A percentile compares a stretch with the other conserved stretches of the same genome.
phyloP scores from a whole-genome alignment of 208 protist species.

The Trypanosoma melophagium region DNA sequence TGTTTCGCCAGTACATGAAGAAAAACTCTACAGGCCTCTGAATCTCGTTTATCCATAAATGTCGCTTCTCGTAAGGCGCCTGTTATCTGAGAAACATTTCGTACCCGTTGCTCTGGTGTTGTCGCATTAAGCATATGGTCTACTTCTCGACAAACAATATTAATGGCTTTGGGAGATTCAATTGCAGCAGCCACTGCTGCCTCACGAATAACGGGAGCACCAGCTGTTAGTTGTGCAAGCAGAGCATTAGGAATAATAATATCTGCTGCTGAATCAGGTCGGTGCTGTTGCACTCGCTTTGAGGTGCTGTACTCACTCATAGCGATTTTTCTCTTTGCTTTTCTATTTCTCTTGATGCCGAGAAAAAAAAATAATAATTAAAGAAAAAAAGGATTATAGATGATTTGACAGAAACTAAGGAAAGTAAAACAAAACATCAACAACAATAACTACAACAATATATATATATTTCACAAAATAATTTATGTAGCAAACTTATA shows the following conservation, averaged over 20 bases:
- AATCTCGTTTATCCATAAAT: constrained; percentile 26
- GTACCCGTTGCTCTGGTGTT: constrained; percentile 71
- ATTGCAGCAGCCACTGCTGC: constrained; percentile 10
- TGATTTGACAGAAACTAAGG: too few species aligned
- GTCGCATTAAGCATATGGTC: constrained; percentile 39
- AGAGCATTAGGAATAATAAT: constrained; percentile 9
- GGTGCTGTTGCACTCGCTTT: constrained; percentile 26
- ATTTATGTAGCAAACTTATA: too few species aligned
- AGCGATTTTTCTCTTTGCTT: neutral
- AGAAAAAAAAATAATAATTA: neutral
- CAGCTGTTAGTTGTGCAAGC: neutral
- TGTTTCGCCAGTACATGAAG: constrained; percentile 37
- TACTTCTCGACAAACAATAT: constrained; percentile 39
- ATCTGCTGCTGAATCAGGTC: neutral
- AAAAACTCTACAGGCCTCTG: constrained; percentile 27
- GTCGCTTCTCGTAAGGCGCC: constrained; percentile 43
- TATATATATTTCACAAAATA: too few species aligned
- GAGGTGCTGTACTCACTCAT: constrained; percentile 25
- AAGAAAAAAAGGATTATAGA: too few species aligned
- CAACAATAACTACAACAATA: too few species aligned
- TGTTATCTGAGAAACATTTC: constrained; percentile 66
- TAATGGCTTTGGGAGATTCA: constrained; percentile 27
- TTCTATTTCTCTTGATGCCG: neutral
- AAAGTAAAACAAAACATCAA: too few species aligned
- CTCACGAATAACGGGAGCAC: constrained; percentile 11